Evolutionary conservation across 306 rosid genomes (phyloP), one percentile per base, ranked within the genome.

Genomic region (Adenanthera pavonina): DNA sequence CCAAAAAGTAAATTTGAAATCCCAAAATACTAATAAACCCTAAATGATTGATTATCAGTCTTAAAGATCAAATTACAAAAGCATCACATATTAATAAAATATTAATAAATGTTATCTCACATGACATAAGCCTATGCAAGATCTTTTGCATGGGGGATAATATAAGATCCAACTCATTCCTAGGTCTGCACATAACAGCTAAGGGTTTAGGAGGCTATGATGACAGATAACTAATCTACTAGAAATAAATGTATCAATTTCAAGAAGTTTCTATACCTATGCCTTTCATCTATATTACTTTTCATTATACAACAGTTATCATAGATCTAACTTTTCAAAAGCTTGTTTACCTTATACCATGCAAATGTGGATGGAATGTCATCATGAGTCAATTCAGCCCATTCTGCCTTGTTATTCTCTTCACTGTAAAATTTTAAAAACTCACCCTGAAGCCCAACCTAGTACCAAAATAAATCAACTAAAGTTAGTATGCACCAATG

Each of bases 371-470:
- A 89, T 35, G 94, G 92, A 80, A 64, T 72, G 53, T 86, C 87
- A 79, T 89, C 95, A 20, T 75, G 84, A 15, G 87, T 82, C 78
- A 93, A 78, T 72, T 88, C 86, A 84, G 77, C 84, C 99, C 99
- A 95, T 64, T 74, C 86, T 14, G 89, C 89, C 71, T 90, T 89
- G 19, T 91, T 87, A 77, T 80, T 87, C 69, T 83, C 94, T 87
- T 89, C 92, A 53, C 83, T 65, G 83, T 91, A 91, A 83, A 78
- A 85, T 77, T 90, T 84, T 8, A 86, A 81, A 79, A 84, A 84
- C 76, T 95, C 99, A 44, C 99, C 99, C 80, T 85, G 85, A 69
- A 95, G 93, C 80, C 99, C 99, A 84, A 95, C 97, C 99, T 95
- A 72, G 65, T 72, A 84, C 68, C 77, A 78, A 81, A 85, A 75